These are phyloP conservation scores for Geotrichum reessii DNA, from an alignment of 1,139 yeast species.

Conservation along the genomic window DNA sequence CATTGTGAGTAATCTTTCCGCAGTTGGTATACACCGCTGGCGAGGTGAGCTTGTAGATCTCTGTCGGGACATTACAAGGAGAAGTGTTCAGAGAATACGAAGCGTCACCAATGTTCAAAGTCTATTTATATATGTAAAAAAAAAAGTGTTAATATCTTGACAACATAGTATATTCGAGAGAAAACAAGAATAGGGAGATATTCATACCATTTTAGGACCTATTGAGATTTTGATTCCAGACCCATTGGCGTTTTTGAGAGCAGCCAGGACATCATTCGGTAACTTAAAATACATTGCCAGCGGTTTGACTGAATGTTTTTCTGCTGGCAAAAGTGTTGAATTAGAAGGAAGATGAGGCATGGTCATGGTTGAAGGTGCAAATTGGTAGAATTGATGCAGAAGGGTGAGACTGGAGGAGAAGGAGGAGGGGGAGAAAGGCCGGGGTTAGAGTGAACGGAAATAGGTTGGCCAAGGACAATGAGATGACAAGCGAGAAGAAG, in stretches of 20 bases:
- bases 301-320: conserved; percentile 4
- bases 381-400: background rate
- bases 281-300: conserved; percentile 32
- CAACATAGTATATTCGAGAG: too few relatives aligned
- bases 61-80: background rate
- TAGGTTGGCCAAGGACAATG: background rate
- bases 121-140: too few relatives aligned
- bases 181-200: background rate
- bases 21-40: conserved; percentile 15
- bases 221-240: conserved; percentile 10
- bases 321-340: background rate
- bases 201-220: conserved; percentile 8
- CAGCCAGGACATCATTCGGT: conserved; percentile 25
- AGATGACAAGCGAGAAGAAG: background rate
- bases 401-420: too few relatives aligned
- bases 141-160: too few relatives aligned
- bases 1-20: conserved; percentile 27
- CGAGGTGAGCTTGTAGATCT: background rate
- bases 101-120: conserved; percentile 18
- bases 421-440: background rate
- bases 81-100: conserved; percentile 15
- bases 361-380: background rate
- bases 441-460: background rate
- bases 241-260: conserved; percentile 11
- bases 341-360: background rate